phyloP scores from a whole-genome alignment of 1,284 basidiomycete species.

The Boletus smithii region DNA sequence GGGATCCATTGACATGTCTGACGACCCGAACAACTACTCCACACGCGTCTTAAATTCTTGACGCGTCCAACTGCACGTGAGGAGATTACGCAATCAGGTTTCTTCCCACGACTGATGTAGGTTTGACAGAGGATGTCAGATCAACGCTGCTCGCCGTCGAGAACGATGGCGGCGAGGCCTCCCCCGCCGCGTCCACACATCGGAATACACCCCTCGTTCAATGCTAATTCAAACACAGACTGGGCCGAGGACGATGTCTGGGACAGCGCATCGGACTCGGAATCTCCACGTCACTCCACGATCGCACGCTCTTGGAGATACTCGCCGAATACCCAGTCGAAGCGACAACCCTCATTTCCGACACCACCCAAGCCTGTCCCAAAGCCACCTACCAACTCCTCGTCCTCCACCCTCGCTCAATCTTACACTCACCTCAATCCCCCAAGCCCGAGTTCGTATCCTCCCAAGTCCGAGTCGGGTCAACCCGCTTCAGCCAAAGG shows the following conservation, averaged over 20 bases:
- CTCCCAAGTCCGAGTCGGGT: slow-evolving; percentile 44
- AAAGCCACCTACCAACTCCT: slow-evolving; percentile 47
- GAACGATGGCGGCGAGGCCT: slow-evolving; percentile 59
- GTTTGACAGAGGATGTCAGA: background rate
- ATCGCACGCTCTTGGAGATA: slow-evolving; percentile 48
- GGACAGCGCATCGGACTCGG: slow-evolving; percentile 84
- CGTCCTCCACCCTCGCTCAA: slow-evolving; percentile 67
- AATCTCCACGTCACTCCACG: slow-evolving; percentile 55
- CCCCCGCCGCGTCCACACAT: slow-evolving; percentile 77
- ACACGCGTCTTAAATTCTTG: too few relatives aligned
- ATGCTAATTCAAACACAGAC: slow-evolving; percentile 47
- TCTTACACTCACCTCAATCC: slow-evolving; percentile 79
- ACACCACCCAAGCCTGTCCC: slow-evolving; percentile 61
- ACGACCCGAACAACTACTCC: too few relatives aligned
- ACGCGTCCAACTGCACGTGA: slow-evolving; percentile 2
- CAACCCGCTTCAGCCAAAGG: slow-evolving; percentile 42
- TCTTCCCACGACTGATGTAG: slow-evolving; percentile 15
- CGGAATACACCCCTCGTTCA: slow-evolving; percentile 55
- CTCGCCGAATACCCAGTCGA: slow-evolving; percentile 32
- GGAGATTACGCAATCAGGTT: background rate
- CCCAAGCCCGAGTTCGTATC: slow-evolving; percentile 75
- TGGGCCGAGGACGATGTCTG: slow-evolving; percentile 87
- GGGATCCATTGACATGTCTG: slow-evolving; percentile 12
- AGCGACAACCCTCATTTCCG: slow-evolving; percentile 36
- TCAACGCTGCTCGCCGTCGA: slow-evolving; percentile 18